Conservation (phyloP, 2,329 filamentous ascomycete species). For the Colletotrichum orchidophilum region DNA sequence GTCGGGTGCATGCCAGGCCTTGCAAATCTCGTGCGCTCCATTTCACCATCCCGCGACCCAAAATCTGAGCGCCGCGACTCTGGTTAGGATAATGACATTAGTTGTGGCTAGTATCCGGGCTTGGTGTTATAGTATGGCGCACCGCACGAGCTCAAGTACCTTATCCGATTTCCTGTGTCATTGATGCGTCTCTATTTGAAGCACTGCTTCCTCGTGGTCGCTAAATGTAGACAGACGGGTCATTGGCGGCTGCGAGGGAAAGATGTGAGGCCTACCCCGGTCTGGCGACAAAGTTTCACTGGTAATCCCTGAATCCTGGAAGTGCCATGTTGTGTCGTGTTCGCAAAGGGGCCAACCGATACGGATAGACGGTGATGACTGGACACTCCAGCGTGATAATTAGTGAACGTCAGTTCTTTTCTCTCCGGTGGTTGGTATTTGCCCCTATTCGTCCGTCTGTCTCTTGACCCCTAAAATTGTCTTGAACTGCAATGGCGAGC, state of each 20-base stretch:
- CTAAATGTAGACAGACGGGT: not conserved
- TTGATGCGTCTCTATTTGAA: not conserved
- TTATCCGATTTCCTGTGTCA: not conserved
- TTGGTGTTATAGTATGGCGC: not conserved
- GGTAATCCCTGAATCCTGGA: constrained; percentile 4
- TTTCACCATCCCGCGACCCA: constrained; percentile 1
- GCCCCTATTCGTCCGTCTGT: not conserved
- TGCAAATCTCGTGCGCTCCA: constrained; percentile 1
- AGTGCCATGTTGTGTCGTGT: constrained; percentile 1
- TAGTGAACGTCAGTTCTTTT: not conserved
- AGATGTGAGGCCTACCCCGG: not conserved
- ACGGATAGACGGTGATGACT: not conserved
- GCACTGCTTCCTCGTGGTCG: not conserved
- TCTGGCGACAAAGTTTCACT: not conserved
- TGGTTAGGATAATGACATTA: not conserved
- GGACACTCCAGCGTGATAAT: not conserved
- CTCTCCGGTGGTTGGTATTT: not conserved
- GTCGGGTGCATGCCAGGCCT: constrained; percentile 11
- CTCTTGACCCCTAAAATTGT: constrained; percentile 4
- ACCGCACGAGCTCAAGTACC: not conserved
- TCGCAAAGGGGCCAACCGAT: not conserved
- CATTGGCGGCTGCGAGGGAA: not conserved
- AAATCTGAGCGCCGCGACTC: not conserved
- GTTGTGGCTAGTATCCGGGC: not conserved
- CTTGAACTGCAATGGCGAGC: constrained; percentile 12